phyloP scores from a whole-genome alignment of 2,329 filamentous ascomycete species.

The Trichoderma aggressivum region DNA sequence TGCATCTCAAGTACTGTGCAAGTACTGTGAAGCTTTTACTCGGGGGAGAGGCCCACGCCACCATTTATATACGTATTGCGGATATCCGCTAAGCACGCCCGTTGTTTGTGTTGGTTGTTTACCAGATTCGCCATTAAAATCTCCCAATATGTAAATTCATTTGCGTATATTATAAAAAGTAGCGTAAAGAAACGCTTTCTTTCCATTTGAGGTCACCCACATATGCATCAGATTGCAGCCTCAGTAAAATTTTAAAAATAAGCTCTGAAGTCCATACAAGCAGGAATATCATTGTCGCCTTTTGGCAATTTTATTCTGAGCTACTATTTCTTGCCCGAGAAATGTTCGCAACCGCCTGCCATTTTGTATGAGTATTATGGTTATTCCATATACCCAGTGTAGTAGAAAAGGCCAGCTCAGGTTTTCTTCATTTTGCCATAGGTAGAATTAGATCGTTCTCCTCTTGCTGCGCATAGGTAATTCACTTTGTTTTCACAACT shows the following conservation, averaged over 20 bases:
- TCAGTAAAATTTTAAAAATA: background rate
- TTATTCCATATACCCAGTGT: background rate
- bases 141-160: background rate
- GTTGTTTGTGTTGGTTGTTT: background rate
- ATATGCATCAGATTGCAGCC: background rate
- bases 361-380: background rate
- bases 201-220: background rate
- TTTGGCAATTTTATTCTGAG: background rate
- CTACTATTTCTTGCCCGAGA: background rate
- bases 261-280: background rate
- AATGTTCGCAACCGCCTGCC: background rate
- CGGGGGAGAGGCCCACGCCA: background rate
- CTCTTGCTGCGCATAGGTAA: too few species aligned
- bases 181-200: background rate
- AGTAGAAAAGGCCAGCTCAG: background rate
- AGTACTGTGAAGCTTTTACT: background rate
- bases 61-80: background rate
- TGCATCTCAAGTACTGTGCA: background rate
- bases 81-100: background rate
- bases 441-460: background rate
- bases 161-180: background rate
- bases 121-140: background rate
- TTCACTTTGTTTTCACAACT: background rate
- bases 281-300: background rate
- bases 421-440: background rate